These are phyloP conservation scores for Sordariomycetes sp. DNA, from an alignment of 2,329 filamentous ascomycete species.

Conservation along the genomic window DNA sequence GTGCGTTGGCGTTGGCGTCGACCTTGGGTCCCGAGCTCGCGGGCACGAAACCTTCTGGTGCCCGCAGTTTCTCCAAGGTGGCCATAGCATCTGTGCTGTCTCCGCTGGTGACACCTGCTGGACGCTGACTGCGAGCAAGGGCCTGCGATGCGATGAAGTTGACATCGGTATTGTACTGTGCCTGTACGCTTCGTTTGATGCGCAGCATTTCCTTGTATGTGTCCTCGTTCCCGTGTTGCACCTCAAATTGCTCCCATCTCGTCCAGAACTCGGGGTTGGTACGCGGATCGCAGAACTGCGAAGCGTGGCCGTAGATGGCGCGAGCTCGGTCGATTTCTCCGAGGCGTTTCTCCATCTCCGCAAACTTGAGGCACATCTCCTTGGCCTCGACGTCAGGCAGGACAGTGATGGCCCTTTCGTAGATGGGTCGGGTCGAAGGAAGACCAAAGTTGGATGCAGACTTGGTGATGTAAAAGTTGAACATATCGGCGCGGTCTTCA, in stretches of 20 bases:
- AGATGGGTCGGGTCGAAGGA: conserved; percentile 88
- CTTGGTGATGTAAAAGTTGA: conserved; percentile 99
- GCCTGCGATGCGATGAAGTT: conserved; percentile 97
- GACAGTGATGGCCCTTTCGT: conserved; percentile 91
- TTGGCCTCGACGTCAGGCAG: conserved; percentile 87
- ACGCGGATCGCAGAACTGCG: conserved; percentile 92
- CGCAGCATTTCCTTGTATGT: conserved; percentile 99
- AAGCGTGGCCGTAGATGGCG: conserved; percentile 93
- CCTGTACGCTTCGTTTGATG: conserved; percentile 94
- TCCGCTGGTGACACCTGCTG: conserved; percentile 28
- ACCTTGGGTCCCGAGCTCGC: conserved; percentile 67
- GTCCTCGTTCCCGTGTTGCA: conserved; percentile 96
- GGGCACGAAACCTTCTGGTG: conserved; percentile 84
- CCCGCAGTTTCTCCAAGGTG: conserved; percentile 74
- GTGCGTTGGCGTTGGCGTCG: conserved; percentile 31
- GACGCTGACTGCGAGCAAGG: conserved; percentile 69
- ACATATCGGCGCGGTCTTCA: conserved; percentile 93
- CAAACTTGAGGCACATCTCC: conserved; percentile 98
- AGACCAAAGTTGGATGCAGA: conserved; percentile 96
- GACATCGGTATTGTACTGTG: conserved; percentile 97
- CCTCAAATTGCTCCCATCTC: conserved; percentile 96
- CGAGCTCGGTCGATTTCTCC: conserved; percentile 92
- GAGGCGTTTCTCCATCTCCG: conserved; percentile 86
- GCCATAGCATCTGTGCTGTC: conserved; percentile 76
- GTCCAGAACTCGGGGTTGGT: conserved; percentile 88